Conservation (phyloP, 106 monocot genomes). For the Dendrobium huoshanense region DNA sequence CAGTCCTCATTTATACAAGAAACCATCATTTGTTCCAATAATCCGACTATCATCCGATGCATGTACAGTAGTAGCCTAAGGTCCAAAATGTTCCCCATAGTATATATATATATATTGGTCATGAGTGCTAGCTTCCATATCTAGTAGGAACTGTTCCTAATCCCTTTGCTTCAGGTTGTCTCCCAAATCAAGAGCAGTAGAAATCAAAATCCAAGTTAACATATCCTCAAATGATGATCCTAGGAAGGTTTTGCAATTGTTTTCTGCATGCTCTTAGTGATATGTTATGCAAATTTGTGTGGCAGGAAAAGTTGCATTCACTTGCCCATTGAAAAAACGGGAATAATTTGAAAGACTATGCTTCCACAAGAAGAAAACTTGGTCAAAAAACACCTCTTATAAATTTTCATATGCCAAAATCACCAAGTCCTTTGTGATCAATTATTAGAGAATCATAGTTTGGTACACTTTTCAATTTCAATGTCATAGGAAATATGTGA, state of each 20-base stretch:
- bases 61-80: no score
- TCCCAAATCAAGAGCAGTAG: conserved; percentile 25
- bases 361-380: conserved; percentile 43
- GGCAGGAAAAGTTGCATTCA: conserved; percentile 2
- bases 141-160: conserved; percentile 9
- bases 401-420: conserved; percentile 77
- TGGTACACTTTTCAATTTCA: conserved; percentile 67
- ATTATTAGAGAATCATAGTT: conserved; percentile 33
- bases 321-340: conserved; percentile 42
- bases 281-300: conserved; percentile 2
- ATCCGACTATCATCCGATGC: no score
- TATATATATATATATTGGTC: conserved; percentile 23
- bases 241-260: conserved; percentile 2
- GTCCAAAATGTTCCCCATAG: conserved; percentile 48
- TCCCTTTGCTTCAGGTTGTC: conserved; percentile 18
- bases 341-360: conserved; percentile 48
- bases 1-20: no score
- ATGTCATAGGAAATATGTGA: conserved; percentile 17
- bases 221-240: conserved; percentile 18
- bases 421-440: conserved; percentile 68
- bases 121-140: conserved; percentile 61
- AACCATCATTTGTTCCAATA: no score
- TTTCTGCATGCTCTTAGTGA: conserved; percentile 6
- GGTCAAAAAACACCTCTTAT: conserved; percentile 30
- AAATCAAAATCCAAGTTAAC: conserved; percentile 63